Base-by-base conservation (phyloP, 2,329 filamentous ascomycete genomes). In the Metarhizium sp. region DNA sequence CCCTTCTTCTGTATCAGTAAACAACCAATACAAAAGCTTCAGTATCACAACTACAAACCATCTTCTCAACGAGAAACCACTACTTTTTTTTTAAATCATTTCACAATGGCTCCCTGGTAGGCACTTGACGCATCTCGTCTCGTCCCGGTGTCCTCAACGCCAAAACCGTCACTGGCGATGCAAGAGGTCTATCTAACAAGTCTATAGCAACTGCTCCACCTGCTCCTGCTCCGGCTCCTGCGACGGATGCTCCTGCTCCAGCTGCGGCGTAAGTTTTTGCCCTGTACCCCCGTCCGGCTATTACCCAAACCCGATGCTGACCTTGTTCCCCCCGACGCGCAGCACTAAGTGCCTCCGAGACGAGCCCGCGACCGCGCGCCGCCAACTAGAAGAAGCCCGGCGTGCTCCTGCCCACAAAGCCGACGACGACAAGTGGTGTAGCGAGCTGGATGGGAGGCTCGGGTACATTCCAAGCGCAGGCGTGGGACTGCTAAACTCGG, bases 211-310 rank as follows among this genome's bases (percentile, higher is more conserved):
- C 53, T 64, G 62, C 59, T 57, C 59, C 36, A 50, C 48, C 29
- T 64, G 62, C 60, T 56, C 55, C 42, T 64, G 62, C 60, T 42
- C 62, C 56, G 59, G 60, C 58, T 47, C 51, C 55, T 64, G 62
- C 58, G 42, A 59, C 52, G 34, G 51, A 48, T 64, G 62, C 58
- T 59, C 61, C 40, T 64, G 62, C 62, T 48, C 42, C 50, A 59
- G 51, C 57, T 64, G 62, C 62, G 55, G 59, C 54, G 60, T 62
- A 53, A 46, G 61, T 58, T 10, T 3, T 4, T 45, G 6, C 42
- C 10, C 10, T 11, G 32, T 34, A 1, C 10, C 32, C 10, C 32
- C 3, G 25, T 25, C 25, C 25, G 25, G 25, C 4, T 25, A 25
- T 25, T 25, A 25, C 25, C 25, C 25, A 4, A 4, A 4, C 25